These are phyloP conservation scores for Globisporangium echinulatum DNA, from an alignment of 352 stramenopile genomes.

Conservation along the genomic window DNA sequence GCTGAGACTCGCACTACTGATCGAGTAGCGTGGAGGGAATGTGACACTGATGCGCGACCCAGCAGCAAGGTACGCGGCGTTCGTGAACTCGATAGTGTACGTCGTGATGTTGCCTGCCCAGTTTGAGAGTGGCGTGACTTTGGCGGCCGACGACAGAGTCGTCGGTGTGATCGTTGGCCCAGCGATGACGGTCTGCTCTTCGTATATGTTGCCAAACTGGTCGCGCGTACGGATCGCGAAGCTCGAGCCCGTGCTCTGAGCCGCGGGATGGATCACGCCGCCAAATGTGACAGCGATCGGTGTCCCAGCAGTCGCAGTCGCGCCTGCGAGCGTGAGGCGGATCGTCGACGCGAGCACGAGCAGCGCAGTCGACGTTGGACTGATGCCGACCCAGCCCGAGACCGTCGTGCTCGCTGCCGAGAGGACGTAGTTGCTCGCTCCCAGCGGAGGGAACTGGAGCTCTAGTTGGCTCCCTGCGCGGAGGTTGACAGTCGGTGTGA, in stretches of 20 bases:
- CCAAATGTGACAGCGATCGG: constrained; percentile 32
- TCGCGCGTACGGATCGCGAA: constrained; percentile 47
- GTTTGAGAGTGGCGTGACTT: constrained; percentile 32
- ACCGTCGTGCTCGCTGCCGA: constrained; percentile 19
- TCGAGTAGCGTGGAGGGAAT: constrained; percentile 37
- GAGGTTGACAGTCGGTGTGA: constrained; percentile 36
- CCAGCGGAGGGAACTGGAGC: constrained; percentile 36
- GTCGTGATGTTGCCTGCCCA: constrained; percentile 33
- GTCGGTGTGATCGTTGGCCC: constrained; percentile 22
- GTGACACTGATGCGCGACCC: constrained; percentile 30
- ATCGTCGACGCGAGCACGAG: constrained; percentile 26
- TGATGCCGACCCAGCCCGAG: constrained; percentile 15
- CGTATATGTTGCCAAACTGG: constrained; percentile 24
- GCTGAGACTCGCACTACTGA: constrained; percentile 19
- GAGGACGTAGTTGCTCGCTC: constrained; percentile 32
- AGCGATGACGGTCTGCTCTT: constrained; percentile 22
- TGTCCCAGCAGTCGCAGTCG: constrained; percentile 17
- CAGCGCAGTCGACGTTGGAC: constrained; percentile 22
- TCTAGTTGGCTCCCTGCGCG: constrained; percentile 33
- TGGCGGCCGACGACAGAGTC: constrained; percentile 21
- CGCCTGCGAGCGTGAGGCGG: constrained; percentile 29
- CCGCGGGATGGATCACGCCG: constrained; percentile 49
- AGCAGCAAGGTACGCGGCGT: constrained; percentile 30
- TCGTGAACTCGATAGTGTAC: constrained; percentile 39
- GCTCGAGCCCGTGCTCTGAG: constrained; percentile 13